Percentiles rank a stretch among this genome's conserved stretches.
These are phyloP conservation scores for Saccharomycopsis javanensis DNA, from an alignment of 805 yeast species.

Conservation along the genomic window DNA sequence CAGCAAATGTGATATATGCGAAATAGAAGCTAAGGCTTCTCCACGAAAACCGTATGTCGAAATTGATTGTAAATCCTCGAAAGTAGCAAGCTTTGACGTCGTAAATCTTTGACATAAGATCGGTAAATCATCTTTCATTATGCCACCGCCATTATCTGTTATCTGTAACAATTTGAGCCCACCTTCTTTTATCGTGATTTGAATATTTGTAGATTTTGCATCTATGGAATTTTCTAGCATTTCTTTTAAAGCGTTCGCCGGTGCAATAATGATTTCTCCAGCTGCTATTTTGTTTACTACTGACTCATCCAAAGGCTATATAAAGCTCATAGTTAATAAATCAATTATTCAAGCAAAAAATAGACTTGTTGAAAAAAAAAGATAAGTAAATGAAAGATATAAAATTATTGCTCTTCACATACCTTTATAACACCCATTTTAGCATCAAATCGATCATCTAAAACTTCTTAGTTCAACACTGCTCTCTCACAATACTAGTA, in stretches of 20 bases:
- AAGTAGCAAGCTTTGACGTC: conserved; percentile 69
- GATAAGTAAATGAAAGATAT: no score
- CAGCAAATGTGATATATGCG: conserved; percentile 75
- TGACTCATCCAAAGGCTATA: conserved; percentile 43
- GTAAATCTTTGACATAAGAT: conserved; percentile 88
- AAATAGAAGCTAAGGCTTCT: conserved; percentile 90
- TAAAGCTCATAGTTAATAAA: background rate
- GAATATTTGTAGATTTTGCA: conserved; percentile 67
- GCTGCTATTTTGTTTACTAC: conserved; percentile 94
- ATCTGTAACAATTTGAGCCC: conserved; percentile 81
- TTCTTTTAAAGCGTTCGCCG: conserved; percentile 90
- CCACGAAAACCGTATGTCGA: conserved; percentile 92
- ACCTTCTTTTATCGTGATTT: conserved; percentile 80
- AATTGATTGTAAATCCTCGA: conserved; percentile 65
- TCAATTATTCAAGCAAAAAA: no score
- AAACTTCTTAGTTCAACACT: no score
- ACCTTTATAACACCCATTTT: conserved; percentile 16
- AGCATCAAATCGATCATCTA: no score
- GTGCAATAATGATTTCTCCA: conserved; percentile 90
- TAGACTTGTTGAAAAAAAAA: no score
- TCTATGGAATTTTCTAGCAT: conserved; percentile 87
- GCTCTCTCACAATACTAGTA: no score
- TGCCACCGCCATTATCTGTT: conserved; percentile 85
- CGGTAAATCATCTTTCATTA: conserved; percentile 57
- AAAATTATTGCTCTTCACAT: no score